Base-by-base conservation (phyloP, 2,329 filamentous ascomycete genomes). In the Huntiella abstrusa region DNA sequence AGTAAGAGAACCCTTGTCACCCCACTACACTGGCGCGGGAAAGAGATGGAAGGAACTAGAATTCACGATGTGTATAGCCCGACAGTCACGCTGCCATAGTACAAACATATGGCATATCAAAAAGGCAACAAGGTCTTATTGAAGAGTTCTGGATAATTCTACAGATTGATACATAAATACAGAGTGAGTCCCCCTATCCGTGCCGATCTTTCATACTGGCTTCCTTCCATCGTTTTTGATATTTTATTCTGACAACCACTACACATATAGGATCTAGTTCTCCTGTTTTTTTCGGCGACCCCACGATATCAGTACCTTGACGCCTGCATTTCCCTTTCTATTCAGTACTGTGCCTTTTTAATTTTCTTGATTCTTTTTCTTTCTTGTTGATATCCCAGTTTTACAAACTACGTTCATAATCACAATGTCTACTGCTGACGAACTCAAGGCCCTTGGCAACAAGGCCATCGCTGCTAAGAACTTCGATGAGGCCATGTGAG, bases 381-480 rank as follows among this genome's bases (percentile, higher is more conserved):
- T 17, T 39, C 39, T 36, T 22, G 28, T 11, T 42, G 19, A 19
- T 40, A 39, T 37, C 32, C 16, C 22, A 12, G 38, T 40, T 45
- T 39, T 45, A 7, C 19, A 8, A 39, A n/a, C 37, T 33, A 33
- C 13, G 22, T 28, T 28, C n/a, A 39, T 37, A 17, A 42, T 45
- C 41, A 44, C 48, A 46, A 77, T 76, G 73, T 64, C 72, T 56
- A 71, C 71, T 51, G 75, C 74, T 55, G 76, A 80, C 62, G 74
- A 88, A 75, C 77, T 98, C 58, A 98, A 98, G 72, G 85, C 87
- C 58, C 81, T 91, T 62, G 91, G 88, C 70, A 98, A 98, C 73
- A 93, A 93, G 71, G 87, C 92, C 65, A 98, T 98, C 64, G 81
- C 85, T 54, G 86, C 84, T 52, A 96, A 96, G 74, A 86, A 96